A percentile compares a stretch with the other conserved stretches of the same genome.
Conservation (phyloP, 2,329 filamentous ascomycete species). For the Aspergillus felis region DNA sequence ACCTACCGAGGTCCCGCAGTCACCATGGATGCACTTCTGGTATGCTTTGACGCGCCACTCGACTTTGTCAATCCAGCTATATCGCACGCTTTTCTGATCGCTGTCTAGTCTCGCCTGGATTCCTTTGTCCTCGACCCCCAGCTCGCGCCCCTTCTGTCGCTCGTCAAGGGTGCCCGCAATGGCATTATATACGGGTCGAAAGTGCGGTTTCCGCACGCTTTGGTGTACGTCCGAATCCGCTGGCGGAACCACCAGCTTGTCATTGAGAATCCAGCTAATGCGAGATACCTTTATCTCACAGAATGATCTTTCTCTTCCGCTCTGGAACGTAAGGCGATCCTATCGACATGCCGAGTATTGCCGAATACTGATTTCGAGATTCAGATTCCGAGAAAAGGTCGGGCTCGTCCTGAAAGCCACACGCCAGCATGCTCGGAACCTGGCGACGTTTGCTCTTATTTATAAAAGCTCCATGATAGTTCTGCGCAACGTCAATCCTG, state of each 20-base stretch:
- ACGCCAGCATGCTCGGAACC: slow-evolving; percentile 82
- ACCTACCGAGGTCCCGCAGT: slow-evolving; percentile 26
- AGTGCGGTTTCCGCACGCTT: slow-evolving; percentile 95
- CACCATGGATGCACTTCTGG: slow-evolving; percentile 35
- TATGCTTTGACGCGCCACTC: slow-evolving; percentile 13
- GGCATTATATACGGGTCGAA: slow-evolving; percentile 95
- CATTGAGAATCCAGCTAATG: slow-evolving; percentile 12
- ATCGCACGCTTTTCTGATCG: slow-evolving; percentile 4
- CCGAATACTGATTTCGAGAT: slow-evolving; percentile 7
- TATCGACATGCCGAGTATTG: slow-evolving; percentile 16
- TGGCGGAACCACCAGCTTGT: background rate
- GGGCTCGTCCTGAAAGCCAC: slow-evolving; percentile 79
- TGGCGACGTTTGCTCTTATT: slow-evolving; percentile 83
- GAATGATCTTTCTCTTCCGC: slow-evolving; percentile 96
- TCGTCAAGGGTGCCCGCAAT: slow-evolving; percentile 93
- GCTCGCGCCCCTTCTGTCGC: slow-evolving; percentile 77
- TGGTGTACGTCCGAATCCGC: slow-evolving; percentile 59
- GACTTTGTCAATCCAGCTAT: slow-evolving; percentile 1
- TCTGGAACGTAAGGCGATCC: slow-evolving; percentile 65
- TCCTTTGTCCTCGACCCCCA: slow-evolving; percentile 74
- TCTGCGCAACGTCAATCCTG: slow-evolving; percentile 56
- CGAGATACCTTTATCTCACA: slow-evolving; percentile 31
- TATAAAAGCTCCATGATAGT: slow-evolving; percentile 82
- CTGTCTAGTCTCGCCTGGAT: slow-evolving; percentile 63
- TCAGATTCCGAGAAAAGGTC: slow-evolving; percentile 68